Base-by-base conservation (phyloP, 2,329 filamentous ascomycete species). In the Cladosporium sp. region DNA sequence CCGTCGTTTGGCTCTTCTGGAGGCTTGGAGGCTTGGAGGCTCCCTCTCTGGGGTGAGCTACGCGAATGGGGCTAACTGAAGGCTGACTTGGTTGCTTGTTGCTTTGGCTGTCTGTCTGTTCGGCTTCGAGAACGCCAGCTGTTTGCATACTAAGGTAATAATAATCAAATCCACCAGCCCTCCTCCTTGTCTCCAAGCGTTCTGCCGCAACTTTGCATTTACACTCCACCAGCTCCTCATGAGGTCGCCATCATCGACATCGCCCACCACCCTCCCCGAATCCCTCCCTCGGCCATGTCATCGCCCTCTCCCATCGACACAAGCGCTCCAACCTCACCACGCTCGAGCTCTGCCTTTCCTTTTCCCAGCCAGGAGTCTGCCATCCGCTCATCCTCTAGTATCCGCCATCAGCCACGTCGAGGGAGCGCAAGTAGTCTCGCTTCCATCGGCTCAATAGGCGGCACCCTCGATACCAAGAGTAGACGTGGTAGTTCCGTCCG, bases 371-470 rank as follows among this genome's bases (percentile, higher is more conserved):
- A 80, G 72, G 82, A 84, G 51, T 65, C 63, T 55, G 61, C 69
- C 35, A 61, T 59, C 59, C 73, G 77, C 52, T 72, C 74, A 54
- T 69, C 65, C 50, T 74, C 77, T 30, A 68, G 67, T 19, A 55
- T 70, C 62, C 62, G 77, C 55, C 77, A 78, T 59, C 66, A 66
- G 50, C 75, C 79, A 41, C 78, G 91, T 64, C 80, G 90, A 68
- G 86, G 83, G 55, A 97, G 93, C 49, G 87, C 84, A 20, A 85
- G 91, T 38, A 95, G 90, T 38, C 56, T 53, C 16, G 46, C 58
- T 74, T 96, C 92, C 18, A 82, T 92, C 59, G 83, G 85, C 64
- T 96, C 91, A 27, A 83, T 95, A 65, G 90, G 90, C 54, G 89
- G 89, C n/a, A 78, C 82, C 30, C 73, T 95, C 53, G 89, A 95